Evolutionary conservation across 192 early-diverging fungal species (phyloP).

Genomic region (Gamsiella multidivaricata): DNA sequence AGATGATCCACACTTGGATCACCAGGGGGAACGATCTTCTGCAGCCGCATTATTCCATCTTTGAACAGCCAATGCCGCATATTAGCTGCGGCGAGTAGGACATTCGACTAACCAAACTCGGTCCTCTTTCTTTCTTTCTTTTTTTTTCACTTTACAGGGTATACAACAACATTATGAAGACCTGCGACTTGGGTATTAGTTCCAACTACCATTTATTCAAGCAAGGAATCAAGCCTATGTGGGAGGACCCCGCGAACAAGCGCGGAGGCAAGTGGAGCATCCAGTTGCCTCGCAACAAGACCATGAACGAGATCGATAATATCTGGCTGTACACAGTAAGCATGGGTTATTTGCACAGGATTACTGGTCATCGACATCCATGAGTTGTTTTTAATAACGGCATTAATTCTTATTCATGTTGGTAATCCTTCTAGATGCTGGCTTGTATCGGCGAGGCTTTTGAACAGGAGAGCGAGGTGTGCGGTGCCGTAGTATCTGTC

Average conservation of each 20-base stretch:
- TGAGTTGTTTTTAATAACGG: too few species aligned
- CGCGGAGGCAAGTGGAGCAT: slow-evolving; percentile 94
- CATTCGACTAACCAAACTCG: background rate
- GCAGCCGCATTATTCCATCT: too few species aligned
- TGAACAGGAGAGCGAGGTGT: slow-evolving; percentile 83
- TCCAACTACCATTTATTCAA: slow-evolving; percentile 98
- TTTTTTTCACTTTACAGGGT: slow-evolving; percentile 53
- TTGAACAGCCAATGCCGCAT: background rate
- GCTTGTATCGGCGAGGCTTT: slow-evolving; percentile 92
- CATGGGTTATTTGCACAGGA: background rate
- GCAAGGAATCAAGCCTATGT: slow-evolving; percentile 90
- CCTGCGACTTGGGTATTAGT: slow-evolving; percentile 75
- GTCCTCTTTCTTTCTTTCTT: background rate
- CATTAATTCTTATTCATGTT: too few species aligned
- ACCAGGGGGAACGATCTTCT: slow-evolving; percentile 4
- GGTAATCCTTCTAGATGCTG: slow-evolving; percentile 69
- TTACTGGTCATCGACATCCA: too few species aligned
- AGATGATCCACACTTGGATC: too few species aligned
- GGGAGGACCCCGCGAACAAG: slow-evolving; percentile 93
- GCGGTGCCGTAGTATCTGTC: slow-evolving; percentile 91
- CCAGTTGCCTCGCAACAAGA: slow-evolving; percentile 75
- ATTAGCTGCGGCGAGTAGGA: too few species aligned
- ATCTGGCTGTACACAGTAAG: slow-evolving; percentile 87
- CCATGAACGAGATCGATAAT: slow-evolving; percentile 81
- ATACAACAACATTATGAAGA: slow-evolving; percentile 88